Evolutionary conservation across 352 stramenopile species (phyloP), one percentile per base, ranked within the genome.

Genomic region (Phytopythium kandeliae): DNA sequence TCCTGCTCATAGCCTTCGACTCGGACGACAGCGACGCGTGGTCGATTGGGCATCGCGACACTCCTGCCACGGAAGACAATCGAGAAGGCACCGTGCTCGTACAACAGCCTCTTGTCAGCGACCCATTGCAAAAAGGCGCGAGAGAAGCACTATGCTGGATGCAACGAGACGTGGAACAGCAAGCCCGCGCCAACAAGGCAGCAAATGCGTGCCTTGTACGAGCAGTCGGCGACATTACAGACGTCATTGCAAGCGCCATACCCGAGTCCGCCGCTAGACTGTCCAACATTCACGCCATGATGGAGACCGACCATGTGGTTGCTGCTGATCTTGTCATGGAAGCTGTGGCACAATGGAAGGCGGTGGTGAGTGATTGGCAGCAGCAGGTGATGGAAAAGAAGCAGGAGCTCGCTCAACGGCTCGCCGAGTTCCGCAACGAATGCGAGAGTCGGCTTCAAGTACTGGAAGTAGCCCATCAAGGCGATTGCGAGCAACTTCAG

Each of bases 121-220:
- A 48, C 11, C 34, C 37, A 10, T 49, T 69, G n/a, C 47, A 72
- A 10, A 50, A 30, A 2, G 63, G 70, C 8, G 64, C 60, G 17
- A 47, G 48, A 16, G 65, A 61, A 45, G 69, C 67, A 16, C 54
- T 80, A 9, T 46, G 61, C 11, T 75, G 67, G 67, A 77, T 80
- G 57, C 67, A 80, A 45, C 64, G 38, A 30, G 67, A 80, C 24
- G 62, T 65, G 19, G 64, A 80, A 50, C 62, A 49, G 22, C 64
- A 69, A 38, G 62, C 64, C 15, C 47, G 58, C n/a, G 55, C 58
- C 38, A 77, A 70, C 42, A 64, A 57, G 54, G 28, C 40, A 0
- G 60, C 68, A 41, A 57, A 52, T 30, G 54, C 72, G 45, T 50
- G 45, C 13, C 52, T 80, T 12, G 51, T 37, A 0, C 37, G 46